Evolutionary conservation across 768 basidiomycete species (phyloP).

Genomic region (Lactifluus piperatus): DNA sequence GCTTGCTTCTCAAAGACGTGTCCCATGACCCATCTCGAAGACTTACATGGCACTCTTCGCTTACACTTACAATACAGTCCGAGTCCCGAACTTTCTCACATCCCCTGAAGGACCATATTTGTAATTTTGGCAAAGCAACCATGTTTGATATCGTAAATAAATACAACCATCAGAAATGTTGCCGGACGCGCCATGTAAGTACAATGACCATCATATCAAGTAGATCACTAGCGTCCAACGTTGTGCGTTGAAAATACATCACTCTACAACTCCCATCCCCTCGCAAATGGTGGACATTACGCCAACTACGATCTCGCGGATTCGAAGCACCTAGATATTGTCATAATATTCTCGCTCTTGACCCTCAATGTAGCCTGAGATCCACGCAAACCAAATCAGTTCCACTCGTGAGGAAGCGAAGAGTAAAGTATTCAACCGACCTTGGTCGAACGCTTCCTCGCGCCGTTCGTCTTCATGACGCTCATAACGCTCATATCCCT

Average conservation of each 20-base stretch:
- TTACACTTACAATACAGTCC: no score
- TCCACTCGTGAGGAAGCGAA: constrained; percentile 8
- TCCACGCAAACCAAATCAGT: neutral
- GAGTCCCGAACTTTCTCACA: neutral
- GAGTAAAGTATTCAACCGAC: constrained; percentile 21
- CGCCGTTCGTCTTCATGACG: constrained; percentile 30
- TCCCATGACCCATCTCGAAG: constrained; percentile 12
- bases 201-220: neutral
- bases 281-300: neutral
- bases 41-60: neutral
- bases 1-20: neutral
- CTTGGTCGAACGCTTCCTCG: constrained; percentile 30
- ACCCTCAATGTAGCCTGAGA: constrained; percentile 29
- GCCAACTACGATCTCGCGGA: neutral
- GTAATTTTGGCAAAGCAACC: neutral
- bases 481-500: constrained; percentile 40
- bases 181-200: neutral
- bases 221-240: neutral
- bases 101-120: neutral
- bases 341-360: constrained; percentile 5
- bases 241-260: neutral
- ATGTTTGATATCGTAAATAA: constrained; percentile 3
- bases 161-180: neutral
- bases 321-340: constrained; percentile 17
- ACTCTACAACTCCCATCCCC: neutral